Evolutionary conservation across 176 grass and related monocot species (phyloP), one percentile per base, ranked within the genome.

Genomic region (Cymbopogon citratus): DNA sequence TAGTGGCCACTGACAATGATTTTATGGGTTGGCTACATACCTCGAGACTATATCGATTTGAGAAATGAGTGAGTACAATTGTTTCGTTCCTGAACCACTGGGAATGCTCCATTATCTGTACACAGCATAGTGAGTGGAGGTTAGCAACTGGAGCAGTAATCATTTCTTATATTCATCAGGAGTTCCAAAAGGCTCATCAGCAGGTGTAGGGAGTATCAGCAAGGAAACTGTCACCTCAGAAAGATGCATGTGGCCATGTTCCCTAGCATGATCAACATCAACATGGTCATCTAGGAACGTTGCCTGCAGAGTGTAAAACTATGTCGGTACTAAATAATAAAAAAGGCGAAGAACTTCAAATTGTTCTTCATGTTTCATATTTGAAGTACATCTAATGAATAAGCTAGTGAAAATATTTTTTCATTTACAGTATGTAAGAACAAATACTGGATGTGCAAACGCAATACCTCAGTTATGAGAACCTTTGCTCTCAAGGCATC

Each of bases 401-500:
- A 71, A 52, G 34, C 36, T 73, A 80, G 46, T 33, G 36, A 62
- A 79, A 25, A 44, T 19, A 25, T 51, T 87, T 10, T 35, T 25
- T 29, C 35, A 76, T 76, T 46, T 61, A 36, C 14, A 46, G 41
- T 34, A 57, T 56, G 29, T 61, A 62, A 38, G 13, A 81, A 60
- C 1, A 9, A 61, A 61, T 48, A 38, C 46, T 46, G 34, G 8
- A 62, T 23, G 21, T 27, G 73, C 13, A 10, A 85, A 89, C 46
- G 5, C n/a, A 43, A 67, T 91, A 95, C 96, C 92, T 91, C 91
- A 5, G 89, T 95, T 82, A 99, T 95, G 34, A 93, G 87, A 78
- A 99, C 49, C 86, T 95, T 99, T 76, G 92, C 96, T 90, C 96
- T 95, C 68, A 99, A 43, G 14, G 85, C 96, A 91, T 99, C 96